phyloP scores from a whole-genome alignment of 2,329 filamentous ascomycete genomes.

The Taxawa tesnikishii region DNA sequence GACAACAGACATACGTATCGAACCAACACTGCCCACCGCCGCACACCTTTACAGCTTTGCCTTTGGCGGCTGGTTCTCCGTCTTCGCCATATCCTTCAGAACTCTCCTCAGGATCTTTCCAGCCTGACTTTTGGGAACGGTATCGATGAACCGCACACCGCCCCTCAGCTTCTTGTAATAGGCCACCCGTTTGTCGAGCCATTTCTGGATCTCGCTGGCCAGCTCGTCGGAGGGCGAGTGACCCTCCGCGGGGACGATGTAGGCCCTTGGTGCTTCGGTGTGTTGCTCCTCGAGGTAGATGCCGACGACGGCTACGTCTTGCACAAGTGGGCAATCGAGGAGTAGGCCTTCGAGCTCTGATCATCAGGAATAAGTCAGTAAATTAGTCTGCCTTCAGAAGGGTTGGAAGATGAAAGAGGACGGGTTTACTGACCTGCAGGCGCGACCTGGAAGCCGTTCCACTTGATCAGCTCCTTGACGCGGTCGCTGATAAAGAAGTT shows the following conservation, averaged over 20 bases:
- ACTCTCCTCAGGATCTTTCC: constrained; percentile 36
- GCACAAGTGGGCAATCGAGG: constrained; percentile 26
- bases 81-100: constrained; percentile 28
- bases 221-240: constrained; percentile 15
- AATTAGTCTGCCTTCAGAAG: too few relatives aligned
- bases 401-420: too few relatives aligned
- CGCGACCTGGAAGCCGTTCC: constrained; percentile 44
- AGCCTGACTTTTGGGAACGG: constrained; percentile 34
- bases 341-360: constrained; percentile 34
- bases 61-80: constrained; percentile 27
- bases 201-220: constrained; percentile 29
- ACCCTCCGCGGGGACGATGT: constrained; percentile 27
- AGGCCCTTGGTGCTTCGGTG: constrained; percentile 34
- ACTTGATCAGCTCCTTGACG: constrained; percentile 58
- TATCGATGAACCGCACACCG: constrained; percentile 31
- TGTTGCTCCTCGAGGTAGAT: constrained; percentile 32
- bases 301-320: constrained; percentile 33
- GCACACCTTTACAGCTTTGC: too few relatives aligned
- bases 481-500: constrained; percentile 89
- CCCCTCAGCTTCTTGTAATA: constrained; percentile 35
- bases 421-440: too few relatives aligned
- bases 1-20: too few relatives aligned
- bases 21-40: too few relatives aligned
- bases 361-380: too few relatives aligned
- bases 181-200: constrained; percentile 31